Evolutionary conservation across 768 basidiomycete genomes (phyloP).

Genomic region (Suillus lakei): DNA sequence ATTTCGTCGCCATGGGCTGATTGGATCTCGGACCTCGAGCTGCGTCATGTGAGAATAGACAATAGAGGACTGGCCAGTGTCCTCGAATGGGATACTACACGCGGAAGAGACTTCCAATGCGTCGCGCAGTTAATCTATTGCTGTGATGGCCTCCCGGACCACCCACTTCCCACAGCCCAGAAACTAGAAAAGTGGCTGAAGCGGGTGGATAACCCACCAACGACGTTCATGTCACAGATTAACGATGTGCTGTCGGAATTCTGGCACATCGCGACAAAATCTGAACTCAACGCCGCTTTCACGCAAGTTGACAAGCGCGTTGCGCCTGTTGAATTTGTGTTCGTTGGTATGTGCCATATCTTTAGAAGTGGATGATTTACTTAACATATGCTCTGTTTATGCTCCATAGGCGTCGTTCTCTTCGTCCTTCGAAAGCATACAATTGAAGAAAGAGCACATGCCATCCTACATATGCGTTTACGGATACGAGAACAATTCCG

Average conservation of each 20-base stretch:
- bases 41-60: constrained; percentile 58
- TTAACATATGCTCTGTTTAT: neutral
- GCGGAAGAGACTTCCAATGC: constrained; percentile 79
- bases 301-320: constrained; percentile 59
- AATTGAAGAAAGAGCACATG: constrained; percentile 53
- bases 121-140: constrained; percentile 73
- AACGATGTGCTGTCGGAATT: constrained; percentile 57
- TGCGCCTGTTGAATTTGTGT: constrained; percentile 80
- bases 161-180: constrained; percentile 52
- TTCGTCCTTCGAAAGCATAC: constrained; percentile 51
- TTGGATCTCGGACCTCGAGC: constrained; percentile 66
- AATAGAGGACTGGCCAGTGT: constrained; percentile 55
- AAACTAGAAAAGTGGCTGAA: constrained; percentile 58
- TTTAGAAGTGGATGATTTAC: neutral
- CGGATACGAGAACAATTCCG: constrained; percentile 57
- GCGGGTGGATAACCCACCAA: constrained; percentile 41
- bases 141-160: constrained; percentile 56
- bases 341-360: constrained; percentile 58
- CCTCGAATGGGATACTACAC: constrained; percentile 66
- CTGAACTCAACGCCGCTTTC: constrained; percentile 52
- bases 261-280: constrained; percentile 53
- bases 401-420: constrained; percentile 66
- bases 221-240: constrained; percentile 58
- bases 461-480: constrained; percentile 60
- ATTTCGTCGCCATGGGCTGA: constrained; percentile 71